phyloP scores from a whole-genome alignment of 2,329 filamentous ascomycete species.

The Fusarium multiceps region DNA sequence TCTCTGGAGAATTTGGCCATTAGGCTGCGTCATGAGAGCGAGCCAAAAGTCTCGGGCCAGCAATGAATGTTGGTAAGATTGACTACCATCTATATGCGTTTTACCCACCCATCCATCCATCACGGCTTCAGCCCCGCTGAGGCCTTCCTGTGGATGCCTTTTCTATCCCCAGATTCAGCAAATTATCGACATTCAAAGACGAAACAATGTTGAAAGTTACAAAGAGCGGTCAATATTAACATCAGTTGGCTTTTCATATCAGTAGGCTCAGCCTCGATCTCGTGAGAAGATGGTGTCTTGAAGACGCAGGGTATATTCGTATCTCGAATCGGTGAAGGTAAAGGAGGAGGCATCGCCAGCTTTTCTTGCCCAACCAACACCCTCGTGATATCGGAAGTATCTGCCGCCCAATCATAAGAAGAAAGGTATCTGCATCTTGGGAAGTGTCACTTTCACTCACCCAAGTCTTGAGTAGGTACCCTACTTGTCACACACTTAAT shows the following conservation, averaged over 20 bases:
- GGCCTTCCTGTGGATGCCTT: slow-evolving; percentile 31
- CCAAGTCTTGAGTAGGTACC: slow-evolving; percentile 23
- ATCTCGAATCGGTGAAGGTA: slow-evolving; percentile 23
- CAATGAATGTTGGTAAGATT: not conserved
- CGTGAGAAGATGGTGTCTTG: slow-evolving; percentile 2
- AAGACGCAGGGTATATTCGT: slow-evolving; percentile 1
- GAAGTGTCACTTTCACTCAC: not conserved
- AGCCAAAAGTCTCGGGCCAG: not conserved
- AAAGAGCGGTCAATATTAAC: slow-evolving; percentile 25
- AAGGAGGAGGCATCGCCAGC: slow-evolving; percentile 3
- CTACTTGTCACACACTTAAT: slow-evolving; percentile 11
- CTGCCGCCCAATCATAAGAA: slow-evolving; percentile 1
- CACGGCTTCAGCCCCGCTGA: slow-evolving; percentile 19
- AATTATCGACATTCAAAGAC: not conserved
- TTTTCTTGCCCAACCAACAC: slow-evolving; percentile 19
- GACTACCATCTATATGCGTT: not conserved
- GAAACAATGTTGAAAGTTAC: slow-evolving; percentile 2
- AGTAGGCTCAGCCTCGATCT: slow-evolving; percentile 19
- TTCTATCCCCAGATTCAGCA: slow-evolving; percentile 13
- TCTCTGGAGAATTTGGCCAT: not conserved
- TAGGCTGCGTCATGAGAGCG: not conserved
- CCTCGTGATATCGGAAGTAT: slow-evolving; percentile 1
- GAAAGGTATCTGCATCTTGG: not conserved
- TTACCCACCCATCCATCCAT: slow-evolving; percentile 23
- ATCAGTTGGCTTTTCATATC: not conserved